phyloP scores from a whole-genome alignment of 1,284 basidiomycete species.

The Trametes sp. region DNA sequence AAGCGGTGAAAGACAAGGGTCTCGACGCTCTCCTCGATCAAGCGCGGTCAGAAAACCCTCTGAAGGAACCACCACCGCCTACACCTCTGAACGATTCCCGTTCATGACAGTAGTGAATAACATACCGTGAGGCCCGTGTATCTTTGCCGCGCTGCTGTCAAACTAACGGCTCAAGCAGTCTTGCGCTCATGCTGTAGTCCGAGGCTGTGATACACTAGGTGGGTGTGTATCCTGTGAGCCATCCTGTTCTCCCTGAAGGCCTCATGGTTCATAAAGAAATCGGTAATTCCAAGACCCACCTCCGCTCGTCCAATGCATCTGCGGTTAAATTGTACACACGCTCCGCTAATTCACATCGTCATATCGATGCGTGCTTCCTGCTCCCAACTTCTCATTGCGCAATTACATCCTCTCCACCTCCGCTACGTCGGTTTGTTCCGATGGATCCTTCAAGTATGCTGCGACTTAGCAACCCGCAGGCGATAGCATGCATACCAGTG shows the following conservation, averaged over 20 bases:
- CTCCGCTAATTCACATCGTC: background rate
- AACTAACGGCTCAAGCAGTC: background rate
- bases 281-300: background rate
- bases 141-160: background rate
- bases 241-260: background rate
- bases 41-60: conserved; percentile 83
- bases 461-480: no score
- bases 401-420: background rate
- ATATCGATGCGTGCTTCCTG: background rate
- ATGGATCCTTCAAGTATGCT: no score
- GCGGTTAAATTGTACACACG: background rate
- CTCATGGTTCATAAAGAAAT: background rate
- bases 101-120: background rate
- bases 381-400: background rate
- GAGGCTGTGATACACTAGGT: background rate
- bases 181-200: background rate
- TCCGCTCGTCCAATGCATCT: background rate
- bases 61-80: conserved; percentile 56
- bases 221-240: background rate
- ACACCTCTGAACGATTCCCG: background rate
- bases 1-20: conserved; percentile 82
- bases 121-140: background rate
- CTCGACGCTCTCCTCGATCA: conserved; percentile 80
- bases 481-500: no score
- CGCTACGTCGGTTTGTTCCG: background rate